These are phyloP conservation scores for Crataegus laevigata DNA, from an alignment of 306 rosid genomes.

Conservation along the genomic window DNA sequence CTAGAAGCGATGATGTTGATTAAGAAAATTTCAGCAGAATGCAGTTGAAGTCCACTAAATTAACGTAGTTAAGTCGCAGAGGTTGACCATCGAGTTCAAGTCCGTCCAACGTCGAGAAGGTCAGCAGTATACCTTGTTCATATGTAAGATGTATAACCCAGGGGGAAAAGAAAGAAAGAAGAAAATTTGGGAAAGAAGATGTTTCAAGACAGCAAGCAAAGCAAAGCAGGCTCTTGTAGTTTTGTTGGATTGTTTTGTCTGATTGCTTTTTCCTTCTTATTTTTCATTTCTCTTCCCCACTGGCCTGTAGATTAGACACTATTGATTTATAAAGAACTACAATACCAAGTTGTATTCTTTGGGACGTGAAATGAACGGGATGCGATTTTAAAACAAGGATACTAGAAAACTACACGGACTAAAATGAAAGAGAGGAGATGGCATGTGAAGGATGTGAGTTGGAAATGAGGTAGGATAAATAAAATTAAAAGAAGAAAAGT, in stretches of 20 bases:
- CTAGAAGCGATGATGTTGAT: not conserved
- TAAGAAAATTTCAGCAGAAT: not conserved
- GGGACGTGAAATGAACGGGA: no score
- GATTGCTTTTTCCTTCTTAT: not conserved
- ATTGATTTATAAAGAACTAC: not conserved
- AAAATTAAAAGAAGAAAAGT: no score
- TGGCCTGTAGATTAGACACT: not conserved
- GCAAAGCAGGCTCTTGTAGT: slow-evolving; percentile 1
- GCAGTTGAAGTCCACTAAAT: slow-evolving; percentile 5
- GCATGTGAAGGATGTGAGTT: not conserved
- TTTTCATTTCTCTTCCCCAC: not conserved
- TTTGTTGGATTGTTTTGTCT: not conserved
- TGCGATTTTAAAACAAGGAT: no score
- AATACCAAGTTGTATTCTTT: no score
- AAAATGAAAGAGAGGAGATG: not conserved
- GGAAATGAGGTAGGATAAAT: not conserved
- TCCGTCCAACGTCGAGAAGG: not conserved
- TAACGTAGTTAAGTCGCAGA: not conserved
- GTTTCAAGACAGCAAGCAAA: slow-evolving; percentile 4
- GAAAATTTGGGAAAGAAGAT: slow-evolving; percentile 10
- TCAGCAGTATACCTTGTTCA: slow-evolving; percentile 11
- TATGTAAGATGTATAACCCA: slow-evolving; percentile 3
- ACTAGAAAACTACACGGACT: not conserved
- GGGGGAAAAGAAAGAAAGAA: slow-evolving; percentile 5
- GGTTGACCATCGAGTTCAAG: not conserved